Evolutionary conservation across 148 eudicot species (phyloP), one percentile per base, ranked within the genome.

Genomic region (Persicaria tinctoria): DNA sequence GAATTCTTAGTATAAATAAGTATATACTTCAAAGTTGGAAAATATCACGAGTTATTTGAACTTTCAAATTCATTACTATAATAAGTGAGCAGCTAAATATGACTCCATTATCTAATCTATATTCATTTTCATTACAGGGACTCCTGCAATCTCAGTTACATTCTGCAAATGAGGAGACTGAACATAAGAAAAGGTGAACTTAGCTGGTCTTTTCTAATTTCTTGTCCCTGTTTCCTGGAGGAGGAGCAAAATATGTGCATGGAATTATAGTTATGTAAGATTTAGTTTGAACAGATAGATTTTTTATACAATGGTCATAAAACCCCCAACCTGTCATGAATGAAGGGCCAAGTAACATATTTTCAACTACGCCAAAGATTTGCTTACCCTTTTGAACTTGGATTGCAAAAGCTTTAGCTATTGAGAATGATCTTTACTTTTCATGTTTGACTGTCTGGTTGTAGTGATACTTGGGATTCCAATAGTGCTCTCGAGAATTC

Each of bases 401-500:
- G 64, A 59, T 59, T 20, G 9, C 4, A 11, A 18, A 59, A 59
- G 64, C 64, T 32, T 59, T 17, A 1, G 64, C 59, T 54, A n/a
- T n/a, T 32, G 41, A 18, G 41, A 64, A 75, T 72, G 74, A 23
- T 75, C 53, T 70, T 60, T 8, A 51, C 68, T 76, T 17, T 73
- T 55, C 44, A 18, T 51, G 17, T 59, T 75, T 73, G 46, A 59
- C 60, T 78, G 51, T 70, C 59, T 87, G 78, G 73, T 77, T 83
- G 81, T 84, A 96, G 99, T 83, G 97, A 92, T 77, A 80, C 79
- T 76, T 63, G 79, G 78, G 97, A 96, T 88, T 82, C 99, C 73
- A 89, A 82, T 80, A 86, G 83, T 79, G 79, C 83, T 66, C 93
- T 96, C 63, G 99, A 96, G 87, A 96, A 87, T 78, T 96, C 99